Conservation (phyloP, 345 rosid genomes). For the Eucalyptus rudis region DNA sequence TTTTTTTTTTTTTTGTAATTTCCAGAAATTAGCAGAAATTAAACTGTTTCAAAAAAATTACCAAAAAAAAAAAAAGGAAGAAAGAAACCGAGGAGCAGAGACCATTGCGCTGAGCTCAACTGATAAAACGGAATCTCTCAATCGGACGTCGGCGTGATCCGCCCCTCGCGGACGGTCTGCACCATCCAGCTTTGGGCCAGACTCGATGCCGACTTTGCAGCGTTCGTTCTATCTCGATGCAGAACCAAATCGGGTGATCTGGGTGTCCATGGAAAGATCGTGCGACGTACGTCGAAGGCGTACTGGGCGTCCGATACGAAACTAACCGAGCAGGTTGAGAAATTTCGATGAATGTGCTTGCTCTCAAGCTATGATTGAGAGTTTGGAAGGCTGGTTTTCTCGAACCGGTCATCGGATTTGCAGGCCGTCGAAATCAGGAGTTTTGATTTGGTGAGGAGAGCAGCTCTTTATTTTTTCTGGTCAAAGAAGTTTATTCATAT, state of each 20-base stretch:
- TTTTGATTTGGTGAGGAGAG: not conserved
- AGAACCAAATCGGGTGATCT: rapidly evolving
- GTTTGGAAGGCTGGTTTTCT: not conserved
- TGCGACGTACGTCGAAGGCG: not conserved
- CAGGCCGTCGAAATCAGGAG: not conserved
- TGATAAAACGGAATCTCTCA: not conserved
- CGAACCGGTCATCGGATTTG: not conserved
- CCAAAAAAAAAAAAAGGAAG: too few species aligned
- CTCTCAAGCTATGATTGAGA: not conserved
- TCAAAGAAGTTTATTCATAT: too few species aligned
- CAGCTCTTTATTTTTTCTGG: not conserved
- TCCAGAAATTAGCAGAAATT: not conserved
- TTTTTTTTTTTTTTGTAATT: not conserved
- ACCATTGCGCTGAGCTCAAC: not conserved
- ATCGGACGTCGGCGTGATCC: not conserved
- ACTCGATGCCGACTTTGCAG: not conserved
- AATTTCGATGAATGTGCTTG: not conserved
- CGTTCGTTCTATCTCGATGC: not conserved
- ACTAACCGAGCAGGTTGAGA: not conserved
- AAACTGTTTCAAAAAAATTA: not conserved
- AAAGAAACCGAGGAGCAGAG: not conserved
- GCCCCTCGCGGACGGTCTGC: not conserved
- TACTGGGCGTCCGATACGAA: not conserved
- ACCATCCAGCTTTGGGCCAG: not conserved
- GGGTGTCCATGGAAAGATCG: not conserved